phyloP scores from a whole-genome alignment of 768 basidiomycete species.

The Boletus sp. region DNA sequence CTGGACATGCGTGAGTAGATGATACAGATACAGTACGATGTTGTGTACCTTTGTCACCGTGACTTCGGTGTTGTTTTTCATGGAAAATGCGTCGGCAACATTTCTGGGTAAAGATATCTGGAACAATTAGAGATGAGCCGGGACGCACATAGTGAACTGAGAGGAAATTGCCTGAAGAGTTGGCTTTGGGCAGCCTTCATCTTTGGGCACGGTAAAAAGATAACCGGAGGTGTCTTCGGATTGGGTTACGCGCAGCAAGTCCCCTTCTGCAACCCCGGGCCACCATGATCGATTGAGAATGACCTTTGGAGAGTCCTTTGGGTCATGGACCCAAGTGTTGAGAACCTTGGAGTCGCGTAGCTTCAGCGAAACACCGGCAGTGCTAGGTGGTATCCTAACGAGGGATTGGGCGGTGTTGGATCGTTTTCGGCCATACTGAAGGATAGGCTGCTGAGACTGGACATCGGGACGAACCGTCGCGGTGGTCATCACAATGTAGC shows the following conservation, averaged over 20 bases:
- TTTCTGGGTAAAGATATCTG: constrained; percentile 76
- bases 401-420: constrained; percentile 75
- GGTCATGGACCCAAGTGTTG: constrained; percentile 73
- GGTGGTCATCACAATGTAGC: constrained; percentile 42
- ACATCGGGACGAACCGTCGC: constrained; percentile 56
- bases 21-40: background rate
- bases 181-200: constrained; percentile 57
- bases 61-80: constrained; percentile 73
- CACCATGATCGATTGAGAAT: constrained; percentile 71
- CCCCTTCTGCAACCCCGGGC: constrained; percentile 78
- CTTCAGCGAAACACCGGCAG: constrained; percentile 40
- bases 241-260: constrained; percentile 58
- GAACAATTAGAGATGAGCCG: background rate
- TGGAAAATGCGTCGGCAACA: constrained; percentile 64
- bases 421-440: constrained; percentile 54
- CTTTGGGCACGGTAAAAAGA: constrained; percentile 66
- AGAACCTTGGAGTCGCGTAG: constrained; percentile 61
- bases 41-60: constrained; percentile 59
- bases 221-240: constrained; percentile 42
- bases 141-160: background rate
- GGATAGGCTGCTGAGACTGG: constrained; percentile 41
- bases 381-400: constrained; percentile 42
- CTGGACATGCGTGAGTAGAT: constrained; percentile 35
- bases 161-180: constrained; percentile 54
- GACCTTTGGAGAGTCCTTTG: constrained; percentile 55